Base-by-base conservation (phyloP, 768 basidiomycete species). In the Tephrocybe rancida region DNA sequence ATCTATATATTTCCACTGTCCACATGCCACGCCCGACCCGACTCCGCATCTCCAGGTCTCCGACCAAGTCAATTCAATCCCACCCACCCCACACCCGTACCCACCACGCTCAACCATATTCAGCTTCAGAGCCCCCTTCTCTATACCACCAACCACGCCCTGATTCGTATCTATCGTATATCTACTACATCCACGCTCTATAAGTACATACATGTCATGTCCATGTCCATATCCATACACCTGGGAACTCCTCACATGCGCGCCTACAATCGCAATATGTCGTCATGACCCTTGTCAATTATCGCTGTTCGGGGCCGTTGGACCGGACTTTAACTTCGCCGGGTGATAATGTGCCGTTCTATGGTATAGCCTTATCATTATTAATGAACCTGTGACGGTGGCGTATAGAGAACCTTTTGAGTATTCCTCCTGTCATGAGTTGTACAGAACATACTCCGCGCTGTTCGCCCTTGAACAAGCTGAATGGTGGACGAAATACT, bases 141-240 rank as follows among this genome's bases (percentile, higher is more conserved):
- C 53, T 65, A 64, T 63, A 59, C 62, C 62, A 54, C 16, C 52
- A 37, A 37, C 18, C 47, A 53, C 35, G 27, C 44, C 59, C 39
- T 19, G 57, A 61, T 59, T 50, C 42, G 67, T 73, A 71, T 75
- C 68, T 76, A 76, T 72, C 70, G 66, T 75, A 73, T 73, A 74
- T 73, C 70, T 73, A 69, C 70, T 59, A 54, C 60, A n/a, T n/a
- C n/a, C n/a, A 56, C 56, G 62, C 61, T 70, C 62, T 67, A 57
- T 68, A 69, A 64, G 66, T 71, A 72, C 68, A 64, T 72, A 72
- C 57, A 66, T 70, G 66, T 59, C 67, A 66, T 69, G 64, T 64
- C 62, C 60, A 61, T 65, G 63, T 49, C 42, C 53, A 54, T 53
- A 34, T 21, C n/a, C 39, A 21, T 21, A 6, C 52, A 52, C 54